Evolutionary conservation across 2,329 filamentous ascomycete genomes (phyloP), one percentile per base, ranked within the genome.

Genomic region (Pyrenochaeta sp.): DNA sequence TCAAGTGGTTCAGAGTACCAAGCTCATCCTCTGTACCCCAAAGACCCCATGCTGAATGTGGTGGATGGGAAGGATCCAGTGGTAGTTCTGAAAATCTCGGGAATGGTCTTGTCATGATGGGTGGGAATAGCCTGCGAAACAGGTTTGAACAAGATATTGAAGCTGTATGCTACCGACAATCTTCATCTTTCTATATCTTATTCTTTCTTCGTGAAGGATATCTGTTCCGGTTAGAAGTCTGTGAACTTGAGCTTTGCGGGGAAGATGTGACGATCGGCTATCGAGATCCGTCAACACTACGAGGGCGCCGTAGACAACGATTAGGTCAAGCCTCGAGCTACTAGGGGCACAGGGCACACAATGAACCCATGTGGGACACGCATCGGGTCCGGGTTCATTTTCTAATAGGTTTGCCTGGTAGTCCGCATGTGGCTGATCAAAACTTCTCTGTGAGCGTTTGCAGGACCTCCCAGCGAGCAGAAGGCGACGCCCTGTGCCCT

Each of bases 71-170:
- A n/a, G 60, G 33, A 27, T 65, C 53, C 9, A 67, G 55, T 20
- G 60, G 63, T 7, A 67, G 51, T 18, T 63, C 63, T 14, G 60
- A 55, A 47, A 67, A 67, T n/a, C 63, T 65, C 17, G 63, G 63
- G 48, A 63, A 61, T n/a, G 50, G 9, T 50, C 37, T 71, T 10
- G 58, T 54, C 54, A 55, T 56, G 32, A 54, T 57, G 11, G 43
- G 17, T 15, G 29, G 39, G 23, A 52, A 45, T 57, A 62, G 62
- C 12, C 14, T 54, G 6, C 12, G 10, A 23, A 10, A 15, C 23
- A 18, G n/a, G 17, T 21, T 14, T 39, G 17, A 23, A 14, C 9
- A 23, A 23, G 21, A 3, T 12, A 20, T 27, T 27, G 20, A 21
- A n/a, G 18, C 7, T 18, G 12, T 39, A 21, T 1, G 7, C 3